Percentiles rank a stretch among this genome's conserved stretches.
These are phyloP conservation scores for Naganishia sp. DNA, from an alignment of 1,284 basidiomycete species.

Conservation along the genomic window DNA sequence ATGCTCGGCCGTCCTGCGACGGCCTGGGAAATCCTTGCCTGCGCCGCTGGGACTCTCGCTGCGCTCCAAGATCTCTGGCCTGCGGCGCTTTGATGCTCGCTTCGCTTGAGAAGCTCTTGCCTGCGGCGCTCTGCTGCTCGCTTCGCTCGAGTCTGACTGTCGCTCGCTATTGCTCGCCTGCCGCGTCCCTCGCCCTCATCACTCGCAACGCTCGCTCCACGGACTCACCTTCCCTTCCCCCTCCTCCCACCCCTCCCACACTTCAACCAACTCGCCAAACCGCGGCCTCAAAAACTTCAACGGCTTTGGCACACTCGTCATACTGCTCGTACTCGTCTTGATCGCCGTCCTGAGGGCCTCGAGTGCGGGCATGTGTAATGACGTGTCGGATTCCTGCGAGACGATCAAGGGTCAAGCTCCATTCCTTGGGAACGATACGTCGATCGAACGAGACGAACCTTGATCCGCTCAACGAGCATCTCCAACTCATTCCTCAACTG, in stretches of 20 bases:
- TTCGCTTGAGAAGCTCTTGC: background rate
- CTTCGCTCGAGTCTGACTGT: no score
- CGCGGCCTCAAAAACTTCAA: constrained; percentile 97
- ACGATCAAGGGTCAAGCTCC: no score
- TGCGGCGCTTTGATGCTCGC: background rate
- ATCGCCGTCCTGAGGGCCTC: constrained; percentile 94
- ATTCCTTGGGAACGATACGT: no score
- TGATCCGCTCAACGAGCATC: constrained; percentile 93
- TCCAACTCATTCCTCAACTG: constrained; percentile 94
- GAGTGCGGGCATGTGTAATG: constrained; percentile 84
- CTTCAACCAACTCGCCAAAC: constrained; percentile 80
- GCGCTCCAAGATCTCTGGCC: no score
- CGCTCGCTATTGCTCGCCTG: no score
- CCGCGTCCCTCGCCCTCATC: background rate
- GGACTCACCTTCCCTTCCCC: constrained; percentile 67
- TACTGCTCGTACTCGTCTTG: constrained; percentile 93
- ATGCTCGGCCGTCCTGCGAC: background rate
- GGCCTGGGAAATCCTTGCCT: background rate
- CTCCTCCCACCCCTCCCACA: constrained; percentile 75
- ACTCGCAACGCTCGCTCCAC: background rate
- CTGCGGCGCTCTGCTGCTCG: no score
- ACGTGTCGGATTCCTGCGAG: constrained; percentile 77
- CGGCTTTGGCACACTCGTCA: constrained; percentile 99
- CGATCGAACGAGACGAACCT: constrained; percentile 54
- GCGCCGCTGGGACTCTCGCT: no score